Percentiles rank a stretch among this genome's conserved stretches.
phyloP scores from a whole-genome alignment of 2,329 filamentous ascomycete genomes.

The Aureobasidium mangrovei region DNA sequence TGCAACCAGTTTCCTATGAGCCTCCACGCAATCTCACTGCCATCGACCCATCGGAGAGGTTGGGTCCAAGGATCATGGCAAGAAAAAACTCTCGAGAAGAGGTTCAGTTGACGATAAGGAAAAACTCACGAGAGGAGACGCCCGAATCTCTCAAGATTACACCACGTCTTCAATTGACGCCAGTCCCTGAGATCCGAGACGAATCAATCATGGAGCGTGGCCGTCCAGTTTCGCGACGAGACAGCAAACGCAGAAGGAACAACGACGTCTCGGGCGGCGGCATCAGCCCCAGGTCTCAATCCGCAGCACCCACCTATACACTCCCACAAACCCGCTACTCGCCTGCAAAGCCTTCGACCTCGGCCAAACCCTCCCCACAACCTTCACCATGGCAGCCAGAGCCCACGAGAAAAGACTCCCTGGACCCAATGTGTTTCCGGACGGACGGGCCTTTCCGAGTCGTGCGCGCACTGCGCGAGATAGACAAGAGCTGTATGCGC shows the following conservation, averaged over 20 bases:
- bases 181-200: neutral
- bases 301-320: neutral
- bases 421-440: neutral
- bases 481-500: neutral
- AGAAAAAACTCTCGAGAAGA: slow-evolving; percentile 5
- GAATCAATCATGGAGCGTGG: slow-evolving; percentile 6
- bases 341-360: neutral
- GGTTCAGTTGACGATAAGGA: neutral
- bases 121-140: neutral
- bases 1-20: neutral
- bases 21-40: neutral
- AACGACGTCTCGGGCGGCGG: neutral
- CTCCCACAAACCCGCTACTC: slow-evolving; percentile 1
- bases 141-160: neutral
- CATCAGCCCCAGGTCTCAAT: neutral
- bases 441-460: neutral
- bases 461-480: slow-evolving; percentile 1
- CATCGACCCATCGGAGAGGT: neutral
- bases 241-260: neutral
- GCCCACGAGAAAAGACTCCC: neutral
- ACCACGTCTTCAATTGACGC: neutral
- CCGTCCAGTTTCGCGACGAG: neutral
- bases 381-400: neutral
- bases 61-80: slow-evolving; percentile 3
- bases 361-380: neutral